Evolutionary conservation across 2,329 filamentous ascomycete species (phyloP), one percentile per base, ranked within the genome.

Genomic region (Microsporum audouinii): DNA sequence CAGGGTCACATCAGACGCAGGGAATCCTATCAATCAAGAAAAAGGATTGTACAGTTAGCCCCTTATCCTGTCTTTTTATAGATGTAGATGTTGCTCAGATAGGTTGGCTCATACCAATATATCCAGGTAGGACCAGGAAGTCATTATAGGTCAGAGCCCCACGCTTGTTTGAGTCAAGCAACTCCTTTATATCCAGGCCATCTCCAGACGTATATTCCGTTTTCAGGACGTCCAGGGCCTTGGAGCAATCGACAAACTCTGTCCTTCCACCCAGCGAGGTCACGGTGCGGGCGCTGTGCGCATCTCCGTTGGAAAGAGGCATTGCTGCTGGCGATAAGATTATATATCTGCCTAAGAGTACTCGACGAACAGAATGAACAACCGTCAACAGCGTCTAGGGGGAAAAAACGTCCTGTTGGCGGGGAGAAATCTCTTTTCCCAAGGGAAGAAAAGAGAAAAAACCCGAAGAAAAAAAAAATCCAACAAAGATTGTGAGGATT

Each of bases 131-230:
- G 70, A 99, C 79, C 65, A 99, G 85, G 80, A 99, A 99, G 78
- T 99, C 94, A 77, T 99, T 99, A 83, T 96, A 99, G 63, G 92
- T 97, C 71, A 99, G 82, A 71, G 94, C 94, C 65, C 94, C 94
- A 72, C 91, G 89, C 77, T 87, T 88, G 79, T 88, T 88, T 67
- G 92, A 91, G 79, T 99, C 88, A 75, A 97, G 85, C 69, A 99
- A 82, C 66, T 90, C 86, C 72, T 90, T 81, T 71, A 95, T 84
- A 73, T 90, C 85, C 69, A 99, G 87, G 63, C 94, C 94, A 84
- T 99, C 94, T 69, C 79, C 82, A 73, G 82, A 81, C 67, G 86
- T 74, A 76, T 96, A 96, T 72, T 92, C 84, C 63, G 76, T 77
- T 75, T 88, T 83, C 74, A 97, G 83, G 67, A 91, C 78, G 71